Base-by-base conservation (phyloP, 2,329 filamentous ascomycete species). In the Myriosclerotinia curreyana region DNA sequence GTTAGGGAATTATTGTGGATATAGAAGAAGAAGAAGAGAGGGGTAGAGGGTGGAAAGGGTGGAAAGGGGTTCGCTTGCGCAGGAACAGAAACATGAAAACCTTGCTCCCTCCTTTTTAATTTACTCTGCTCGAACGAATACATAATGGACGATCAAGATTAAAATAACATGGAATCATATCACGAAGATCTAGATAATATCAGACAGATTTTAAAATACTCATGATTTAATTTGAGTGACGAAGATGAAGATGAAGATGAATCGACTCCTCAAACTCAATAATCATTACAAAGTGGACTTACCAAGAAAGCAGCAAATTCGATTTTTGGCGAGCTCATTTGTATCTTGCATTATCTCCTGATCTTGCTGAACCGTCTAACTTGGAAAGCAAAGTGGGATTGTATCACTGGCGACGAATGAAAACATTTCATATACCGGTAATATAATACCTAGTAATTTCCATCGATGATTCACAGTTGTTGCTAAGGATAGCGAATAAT, bases 11-110 rank as follows among this genome's bases (percentile, higher is more conserved):
- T 14, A 34, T 5, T 17, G 36, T 22, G 5, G 1, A 46, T 25
- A 11, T 0, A 17, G 8, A 3, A 2, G 3, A 17, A 5, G 17
- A 31, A 2, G 4, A 9, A 20, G 0, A 20, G 40, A 22, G 22
- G 20, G 1, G 9, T 31, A 31, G 28, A 31, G 28, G 28, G 28
- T 31, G 6, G 28, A 31, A 31, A 31, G 28, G 3, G 31, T 22
- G 54, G 14, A 62, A 55, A 55, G 50, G 60, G 60, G 50, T 36
- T 55, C 50, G 60, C 60, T 62, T 62, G 60, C 3, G 15, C n/a
- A n/a, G n/a, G 31, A 42, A 40, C 48, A 3, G 25, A 48, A n/a
- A n/a, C n/a, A n/a, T n/a, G n/a, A n/a, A n/a, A n/a, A n/a, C n/a
- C n/a, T n/a, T n/a, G n/a, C n/a, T 31, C 28, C 5, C 28, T 31